phyloP scores from a whole-genome alignment of 768 basidiomycete species.

The Phallus indusiatus region DNA sequence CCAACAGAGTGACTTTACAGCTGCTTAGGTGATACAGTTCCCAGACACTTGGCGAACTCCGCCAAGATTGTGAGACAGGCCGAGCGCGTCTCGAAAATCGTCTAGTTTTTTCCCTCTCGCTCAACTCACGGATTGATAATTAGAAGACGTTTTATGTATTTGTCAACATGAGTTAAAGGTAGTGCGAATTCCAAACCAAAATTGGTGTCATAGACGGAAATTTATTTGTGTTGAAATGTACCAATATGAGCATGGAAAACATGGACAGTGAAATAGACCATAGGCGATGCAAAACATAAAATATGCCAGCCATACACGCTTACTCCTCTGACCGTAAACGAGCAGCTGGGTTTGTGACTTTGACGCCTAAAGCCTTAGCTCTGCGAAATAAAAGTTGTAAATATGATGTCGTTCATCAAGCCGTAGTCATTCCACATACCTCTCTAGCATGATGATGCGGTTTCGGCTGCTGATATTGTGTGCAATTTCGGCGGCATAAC shows the following conservation, averaged over 20 bases:
- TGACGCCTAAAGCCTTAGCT: conserved; percentile 79
- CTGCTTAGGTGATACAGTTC: conserved; percentile 5
- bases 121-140: too few species aligned
- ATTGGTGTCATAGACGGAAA: not conserved
- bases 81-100: too few species aligned
- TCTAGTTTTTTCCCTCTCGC: too few species aligned
- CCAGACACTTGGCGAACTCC: conserved; percentile 1
- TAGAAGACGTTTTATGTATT: too few species aligned
- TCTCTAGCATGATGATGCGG: conserved; percentile 82
- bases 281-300: not conserved
- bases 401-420: conserved; percentile 6
- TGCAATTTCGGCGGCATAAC: conserved; percentile 91
- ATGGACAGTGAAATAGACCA: not conserved
- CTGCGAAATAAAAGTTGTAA: conserved; percentile 27
- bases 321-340: conserved; percentile 91
- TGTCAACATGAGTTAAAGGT: too few species aligned
- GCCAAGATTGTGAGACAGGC: not conserved
- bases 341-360: conserved; percentile 89
- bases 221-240: not conserved
- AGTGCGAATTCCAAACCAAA: not conserved
- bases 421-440: conserved; percentile 34
- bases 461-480: conserved; percentile 95
- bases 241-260: not conserved
- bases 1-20: conserved; percentile 8
- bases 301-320: conserved; percentile 10